Base-by-base conservation (phyloP, 2,329 filamentous ascomycete genomes). In the Hirsutella minnesotensis region DNA sequence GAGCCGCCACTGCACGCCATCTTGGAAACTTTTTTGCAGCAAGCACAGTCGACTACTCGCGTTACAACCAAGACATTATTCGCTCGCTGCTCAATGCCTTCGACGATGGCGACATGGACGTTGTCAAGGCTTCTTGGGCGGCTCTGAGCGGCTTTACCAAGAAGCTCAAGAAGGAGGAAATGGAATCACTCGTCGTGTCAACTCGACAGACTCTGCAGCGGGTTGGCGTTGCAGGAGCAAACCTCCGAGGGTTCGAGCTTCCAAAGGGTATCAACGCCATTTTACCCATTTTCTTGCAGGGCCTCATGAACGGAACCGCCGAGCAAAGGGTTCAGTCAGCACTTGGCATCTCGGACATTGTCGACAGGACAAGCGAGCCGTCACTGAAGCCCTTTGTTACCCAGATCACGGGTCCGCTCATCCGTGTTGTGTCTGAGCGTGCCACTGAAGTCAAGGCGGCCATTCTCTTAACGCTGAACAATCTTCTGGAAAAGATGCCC, bases 261-360 rank as follows among this genome's bases (percentile, higher is more conserved):
- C 92, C 90, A 2, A 98, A 96, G 75, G 94, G 94, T 48, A 95
- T 98, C 71, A 94, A 88, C 57, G 89, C 92, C 48, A 82, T 98
- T 50, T 67, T 98, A 47, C 92, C 94, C 2, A 96, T 98, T 51
- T 96, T 98, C 75, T 65, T 96, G 57, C 94, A 98, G 60, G 92
- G 92, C 64, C 73, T 98, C 51, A 94, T 98, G 83, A 96, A 98
- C 56, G 94, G 92, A 45, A 89, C 84, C 31, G 71, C 85, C 15
- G 92, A 98, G 5, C 92, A 98, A 67, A 78, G 89, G 59, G 92
- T 87, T 21, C 86, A 94, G 59, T 81, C 92, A 45, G 92, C 94
- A 38, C 72, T 96, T 48, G 92, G 86, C 44, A 94, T 98, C 52
- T 94, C 89, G 3, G 94, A 98, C 59, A 85, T 98, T 51, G 83